Conservation (phyloP, 2,329 filamentous ascomycete species). For the Chalaropsis thielavioides region DNA sequence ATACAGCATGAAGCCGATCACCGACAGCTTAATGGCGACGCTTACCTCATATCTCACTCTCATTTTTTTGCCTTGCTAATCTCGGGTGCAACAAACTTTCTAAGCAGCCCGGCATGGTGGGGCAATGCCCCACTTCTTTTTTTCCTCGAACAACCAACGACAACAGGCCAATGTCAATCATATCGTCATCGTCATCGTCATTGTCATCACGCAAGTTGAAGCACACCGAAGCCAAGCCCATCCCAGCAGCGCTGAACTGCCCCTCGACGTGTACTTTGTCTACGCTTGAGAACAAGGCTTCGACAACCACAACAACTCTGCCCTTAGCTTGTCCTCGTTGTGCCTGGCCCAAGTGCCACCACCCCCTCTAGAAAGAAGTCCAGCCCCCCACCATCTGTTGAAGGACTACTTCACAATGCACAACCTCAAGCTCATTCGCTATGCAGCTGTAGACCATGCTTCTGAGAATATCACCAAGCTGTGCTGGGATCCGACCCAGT, state of each 20-base stretch:
- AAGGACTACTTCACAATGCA: constrained; percentile 45
- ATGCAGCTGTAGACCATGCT: constrained; percentile 46
- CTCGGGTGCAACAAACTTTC: neutral
- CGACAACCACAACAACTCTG: neutral
- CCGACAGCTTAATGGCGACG: neutral
- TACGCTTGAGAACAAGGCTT: neutral
- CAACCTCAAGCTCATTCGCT: constrained; percentile 68
- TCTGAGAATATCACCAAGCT: constrained; percentile 51
- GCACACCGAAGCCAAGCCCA: neutral
- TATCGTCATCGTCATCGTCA: neutral
- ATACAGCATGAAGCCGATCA: neutral
- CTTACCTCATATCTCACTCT: neutral
- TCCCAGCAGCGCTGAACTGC: neutral
- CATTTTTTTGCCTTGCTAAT: neutral
- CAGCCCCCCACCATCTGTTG: neutral
- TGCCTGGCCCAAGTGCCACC: neutral
- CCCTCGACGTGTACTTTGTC: neutral
- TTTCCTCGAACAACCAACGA: neutral
- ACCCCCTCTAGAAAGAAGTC: neutral
- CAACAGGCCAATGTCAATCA: neutral
- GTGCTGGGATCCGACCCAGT: constrained; percentile 71
- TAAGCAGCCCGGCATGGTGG: neutral
- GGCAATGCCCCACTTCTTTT: neutral
- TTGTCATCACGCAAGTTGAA: neutral
- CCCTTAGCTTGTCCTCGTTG: neutral